Evolutionary conservation across 306 rosid genomes (phyloP).

Genomic region (Begonia peltatifolia): DNA sequence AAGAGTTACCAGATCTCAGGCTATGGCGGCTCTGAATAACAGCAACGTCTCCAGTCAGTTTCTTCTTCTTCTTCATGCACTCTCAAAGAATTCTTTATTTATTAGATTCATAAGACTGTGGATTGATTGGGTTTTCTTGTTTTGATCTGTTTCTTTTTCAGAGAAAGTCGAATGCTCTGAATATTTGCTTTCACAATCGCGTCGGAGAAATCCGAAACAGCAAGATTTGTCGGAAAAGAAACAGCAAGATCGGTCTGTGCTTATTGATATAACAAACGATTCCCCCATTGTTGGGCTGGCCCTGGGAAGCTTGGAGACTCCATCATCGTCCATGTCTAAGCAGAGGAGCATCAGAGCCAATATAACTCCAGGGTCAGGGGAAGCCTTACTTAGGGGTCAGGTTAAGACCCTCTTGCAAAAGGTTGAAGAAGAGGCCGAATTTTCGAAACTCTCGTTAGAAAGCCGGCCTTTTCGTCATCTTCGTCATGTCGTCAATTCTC

Average conservation of each 20-base stretch:
- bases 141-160: slow-evolving; percentile 7
- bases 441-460: slow-evolving; percentile 44
- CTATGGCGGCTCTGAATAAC: slow-evolving; percentile 13
- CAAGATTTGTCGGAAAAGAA: slow-evolving; percentile 5
- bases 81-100: not conserved
- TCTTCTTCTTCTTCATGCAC: not conserved
- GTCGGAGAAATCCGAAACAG: slow-evolving; percentile 27
- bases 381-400: slow-evolving; percentile 81
- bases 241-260: slow-evolving; percentile 48
- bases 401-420: slow-evolving; percentile 82
- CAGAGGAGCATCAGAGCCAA: slow-evolving; percentile 31
- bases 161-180: slow-evolving; percentile 50
- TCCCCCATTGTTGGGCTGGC: slow-evolving; percentile 93
- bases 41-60: slow-evolving; percentile 16
- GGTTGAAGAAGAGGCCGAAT: slow-evolving; percentile 83
- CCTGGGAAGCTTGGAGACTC: slow-evolving; percentile 32
- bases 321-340: slow-evolving; percentile 29
- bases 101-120: not conserved
- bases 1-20: slow-evolving; percentile 65
- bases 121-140: not conserved
- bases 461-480: slow-evolving; percentile 37
- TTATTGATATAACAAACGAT: slow-evolving; percentile 73
- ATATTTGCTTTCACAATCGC: slow-evolving; percentile 28
- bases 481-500: slow-evolving; percentile 27
- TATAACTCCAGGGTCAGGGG: slow-evolving; percentile 86